Conservation (phyloP, 116 monocot genomes). For the Dioscorea cayenensis region DNA sequence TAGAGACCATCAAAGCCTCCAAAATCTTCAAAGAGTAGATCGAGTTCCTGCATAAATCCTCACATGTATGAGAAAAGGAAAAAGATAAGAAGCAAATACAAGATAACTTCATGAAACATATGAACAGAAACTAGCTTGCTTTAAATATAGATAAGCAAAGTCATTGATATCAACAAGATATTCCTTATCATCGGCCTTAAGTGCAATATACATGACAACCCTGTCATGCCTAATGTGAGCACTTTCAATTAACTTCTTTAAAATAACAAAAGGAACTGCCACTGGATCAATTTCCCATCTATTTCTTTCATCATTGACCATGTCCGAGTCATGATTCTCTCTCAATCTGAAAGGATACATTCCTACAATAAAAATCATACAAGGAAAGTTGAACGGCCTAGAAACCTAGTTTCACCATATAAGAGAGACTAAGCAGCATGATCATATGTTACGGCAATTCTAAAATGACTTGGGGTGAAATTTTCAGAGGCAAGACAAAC, state of each 20-base stretch:
- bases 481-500: no score
- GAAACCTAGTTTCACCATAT: no score
- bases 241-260: conserved; percentile 60
- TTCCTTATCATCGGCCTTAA: conserved; percentile 84
- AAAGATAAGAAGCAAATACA: neutral
- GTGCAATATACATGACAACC: conserved; percentile 74
- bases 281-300: conserved; percentile 93
- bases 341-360: conserved; percentile 54
- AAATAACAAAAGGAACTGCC: no score
- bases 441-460: no score
- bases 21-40: no score
- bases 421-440: no score
- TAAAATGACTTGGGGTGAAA: no score
- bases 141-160: neutral
- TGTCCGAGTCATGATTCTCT: conserved; percentile 61
- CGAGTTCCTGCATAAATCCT: conserved; percentile 42
- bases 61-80: neutral
- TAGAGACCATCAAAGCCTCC: no score
- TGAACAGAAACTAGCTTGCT: neutral
- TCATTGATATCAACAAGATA: conserved; percentile 84
- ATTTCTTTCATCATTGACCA: conserved; percentile 76
- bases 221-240: conserved; percentile 83
- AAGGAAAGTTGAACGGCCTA: neutral
- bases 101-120: conserved; percentile 3
- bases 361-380: conserved; percentile 41